Percentiles rank a stretch among this genome's conserved stretches.
Conservation (phyloP, 1,284 basidiomycete genomes). For the Apiotrichum sp. region DNA sequence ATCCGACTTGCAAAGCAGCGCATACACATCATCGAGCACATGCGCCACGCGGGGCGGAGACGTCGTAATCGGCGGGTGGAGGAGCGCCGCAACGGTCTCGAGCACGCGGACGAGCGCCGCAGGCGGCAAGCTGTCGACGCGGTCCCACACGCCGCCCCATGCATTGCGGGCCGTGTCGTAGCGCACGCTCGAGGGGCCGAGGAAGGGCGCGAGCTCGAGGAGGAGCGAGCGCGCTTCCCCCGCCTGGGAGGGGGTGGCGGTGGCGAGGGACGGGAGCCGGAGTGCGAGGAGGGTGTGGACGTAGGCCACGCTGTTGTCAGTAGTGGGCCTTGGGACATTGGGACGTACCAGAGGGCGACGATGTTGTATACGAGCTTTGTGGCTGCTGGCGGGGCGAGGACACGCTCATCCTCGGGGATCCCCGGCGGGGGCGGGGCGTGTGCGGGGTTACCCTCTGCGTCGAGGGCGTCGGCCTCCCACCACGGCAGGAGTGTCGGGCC, state of each 20-base stretch:
- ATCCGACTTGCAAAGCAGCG: slow-evolving; percentile 17
- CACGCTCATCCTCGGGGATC: slow-evolving; percentile 4
- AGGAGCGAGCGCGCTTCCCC: slow-evolving; percentile 19
- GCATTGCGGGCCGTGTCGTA: slow-evolving; percentile 29
- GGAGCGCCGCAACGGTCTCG: slow-evolving; percentile 13
- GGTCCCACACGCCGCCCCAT: slow-evolving; percentile 38
- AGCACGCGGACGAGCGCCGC: slow-evolving; percentile 24
- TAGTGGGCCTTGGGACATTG: background rate
- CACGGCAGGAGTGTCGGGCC: slow-evolving; percentile 12
- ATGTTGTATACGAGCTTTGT: slow-evolving; percentile 39
- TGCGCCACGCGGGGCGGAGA: slow-evolving; percentile 21
- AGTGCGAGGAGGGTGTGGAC: slow-evolving; percentile 32
- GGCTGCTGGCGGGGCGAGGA: slow-evolving; percentile 14
- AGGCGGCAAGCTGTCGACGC: background rate
- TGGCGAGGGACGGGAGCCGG: slow-evolving; percentile 32
- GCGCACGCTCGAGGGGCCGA: slow-evolving; percentile 29
- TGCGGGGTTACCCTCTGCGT: slow-evolving; percentile 4
- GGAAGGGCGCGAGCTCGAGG: slow-evolving; percentile 33
- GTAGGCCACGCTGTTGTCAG: slow-evolving; percentile 36
- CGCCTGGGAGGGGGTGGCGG: background rate
- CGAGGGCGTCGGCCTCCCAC: slow-evolving; percentile 12
- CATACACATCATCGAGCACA: slow-evolving; percentile 31
- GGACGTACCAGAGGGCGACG: slow-evolving; percentile 37
- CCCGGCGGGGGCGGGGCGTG: slow-evolving; percentile 11
- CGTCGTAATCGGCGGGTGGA: slow-evolving; percentile 34